Base-by-base conservation (phyloP, 169 alveolate genomes). In the Cryptosporidium parvum region DNA sequence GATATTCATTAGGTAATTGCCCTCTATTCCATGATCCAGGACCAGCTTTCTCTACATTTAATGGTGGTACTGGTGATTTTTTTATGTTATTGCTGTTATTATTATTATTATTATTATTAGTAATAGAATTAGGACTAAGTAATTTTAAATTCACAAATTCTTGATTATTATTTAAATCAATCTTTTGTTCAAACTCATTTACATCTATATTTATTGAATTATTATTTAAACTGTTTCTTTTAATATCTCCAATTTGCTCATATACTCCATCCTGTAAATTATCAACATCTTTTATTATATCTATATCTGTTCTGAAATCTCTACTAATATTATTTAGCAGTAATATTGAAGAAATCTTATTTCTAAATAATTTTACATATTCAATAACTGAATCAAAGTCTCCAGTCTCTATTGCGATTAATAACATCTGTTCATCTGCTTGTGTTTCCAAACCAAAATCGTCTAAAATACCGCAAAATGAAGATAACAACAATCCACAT, bases 21-120 rank as follows among this genome's bases (percentile, higher is more conserved):
- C 80, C 61, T 80, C 89, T 80, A 80, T 80, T 80, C 89, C 89
- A 80, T 23, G 89, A 80, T 39, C 89, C 89, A 39, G 73, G 89
- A 31, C 89, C 89, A 12, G 75, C 89, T 18, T 37, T 33, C 53
- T 80, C 89, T 48, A 80, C 68, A 31, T 42, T 80, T 61, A 80
- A 51, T 26, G 89, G 89, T 2, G 89, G 89, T 4, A 80, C 89
- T 33, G 75, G 75, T 59, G 75, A 80, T 44, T 62, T 80, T 29
- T 80, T 80, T 21, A 56, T 56, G 7, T 56, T 1, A 21, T 14
- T 53, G 12, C 56, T 73, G n/a, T 12, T 53, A 70, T 33, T 70
- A 48, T 2, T 70, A 16, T n/a, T 23, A 39, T 6, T 56, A 21
- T n/a, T 1, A 48, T 2, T 70, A 16, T n/a, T 23, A 45, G 9